Conservation (phyloP, 257 asterid genomes). For the Solanum neorickii region DNA sequence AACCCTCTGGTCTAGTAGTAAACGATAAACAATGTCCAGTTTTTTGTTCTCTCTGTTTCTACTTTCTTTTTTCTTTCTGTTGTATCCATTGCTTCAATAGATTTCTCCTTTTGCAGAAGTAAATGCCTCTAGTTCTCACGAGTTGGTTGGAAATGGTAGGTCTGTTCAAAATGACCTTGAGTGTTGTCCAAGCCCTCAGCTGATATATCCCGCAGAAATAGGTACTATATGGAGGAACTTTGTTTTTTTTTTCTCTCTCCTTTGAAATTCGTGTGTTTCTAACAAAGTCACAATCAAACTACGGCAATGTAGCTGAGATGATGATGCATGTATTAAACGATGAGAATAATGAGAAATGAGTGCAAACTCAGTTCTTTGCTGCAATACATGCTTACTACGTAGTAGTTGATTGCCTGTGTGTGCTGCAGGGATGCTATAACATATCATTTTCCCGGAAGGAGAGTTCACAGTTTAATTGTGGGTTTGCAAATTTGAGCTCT, state of each 20-base stretch:
- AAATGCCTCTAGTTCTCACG: slow-evolving; percentile 1
- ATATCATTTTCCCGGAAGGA: not conserved
- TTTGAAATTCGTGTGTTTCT: slow-evolving; percentile 1
- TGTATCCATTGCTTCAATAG: not conserved
- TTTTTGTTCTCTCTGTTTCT: not conserved
- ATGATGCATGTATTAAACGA: not conserved
- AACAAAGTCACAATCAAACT: not conserved
- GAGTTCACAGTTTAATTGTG: not conserved
- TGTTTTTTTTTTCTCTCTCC: not conserved
- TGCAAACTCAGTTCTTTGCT: not conserved
- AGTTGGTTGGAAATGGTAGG: slow-evolving; percentile 2
- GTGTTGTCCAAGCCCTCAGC: slow-evolving; percentile 5
- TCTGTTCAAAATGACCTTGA: slow-evolving; percentile 6
- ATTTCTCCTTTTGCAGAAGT: slow-evolving; percentile 10
- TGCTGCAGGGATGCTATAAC: not conserved
- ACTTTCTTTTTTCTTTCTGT: not conserved
- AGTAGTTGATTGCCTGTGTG: not conserved
- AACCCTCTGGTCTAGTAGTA: not conserved
- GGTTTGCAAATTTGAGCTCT: not conserved
- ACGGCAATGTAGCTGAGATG: not conserved
- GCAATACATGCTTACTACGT: not conserved
- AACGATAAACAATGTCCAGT: not conserved
- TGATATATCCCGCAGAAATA: slow-evolving; percentile 13
- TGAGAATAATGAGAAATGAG: not conserved
- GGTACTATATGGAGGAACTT: slow-evolving; percentile 15